phyloP scores from a whole-genome alignment of 1,139 yeast species.

The Lodderomyces theae region DNA sequence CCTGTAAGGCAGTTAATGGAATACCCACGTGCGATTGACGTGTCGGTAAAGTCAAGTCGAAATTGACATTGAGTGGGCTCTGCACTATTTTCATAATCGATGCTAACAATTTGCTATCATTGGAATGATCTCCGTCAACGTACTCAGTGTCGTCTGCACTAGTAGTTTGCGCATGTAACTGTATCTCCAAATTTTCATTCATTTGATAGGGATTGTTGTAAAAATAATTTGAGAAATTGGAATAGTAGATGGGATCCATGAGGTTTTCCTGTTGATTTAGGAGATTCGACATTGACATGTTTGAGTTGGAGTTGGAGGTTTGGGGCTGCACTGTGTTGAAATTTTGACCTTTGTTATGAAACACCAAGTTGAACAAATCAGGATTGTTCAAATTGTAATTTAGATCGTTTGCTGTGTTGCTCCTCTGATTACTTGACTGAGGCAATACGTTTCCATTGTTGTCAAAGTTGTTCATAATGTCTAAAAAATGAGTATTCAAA shows the following conservation, averaged over 20 bases:
- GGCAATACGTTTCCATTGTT: conserved; percentile 5
- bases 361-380: conserved; percentile 47
- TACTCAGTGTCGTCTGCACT: conserved; percentile 32
- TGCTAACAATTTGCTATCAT: conserved; percentile 41
- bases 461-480: conserved; percentile 38
- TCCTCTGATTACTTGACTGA: not conserved
- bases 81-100: conserved; percentile 49
- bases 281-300: conserved; percentile 22
- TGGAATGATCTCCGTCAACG: conserved; percentile 35
- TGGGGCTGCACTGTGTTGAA: conserved; percentile 10
- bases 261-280: conserved; percentile 22
- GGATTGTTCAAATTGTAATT: conserved; percentile 17
- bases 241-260: conserved; percentile 41
- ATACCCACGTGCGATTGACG: conserved; percentile 32
- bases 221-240: conserved; percentile 41
- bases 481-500: conserved; percentile 55
- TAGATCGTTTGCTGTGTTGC: conserved; percentile 5
- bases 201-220: conserved; percentile 43
- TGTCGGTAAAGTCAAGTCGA: conserved; percentile 30
- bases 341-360: conserved; percentile 39
- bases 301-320: conserved; percentile 14
- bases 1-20: conserved; percentile 60
- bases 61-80: conserved; percentile 39
- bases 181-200: conserved; percentile 44
- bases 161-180: conserved; percentile 35